Conservation (phyloP, 2,329 filamentous ascomycete genomes). For the Fusarium nurragi region DNA sequence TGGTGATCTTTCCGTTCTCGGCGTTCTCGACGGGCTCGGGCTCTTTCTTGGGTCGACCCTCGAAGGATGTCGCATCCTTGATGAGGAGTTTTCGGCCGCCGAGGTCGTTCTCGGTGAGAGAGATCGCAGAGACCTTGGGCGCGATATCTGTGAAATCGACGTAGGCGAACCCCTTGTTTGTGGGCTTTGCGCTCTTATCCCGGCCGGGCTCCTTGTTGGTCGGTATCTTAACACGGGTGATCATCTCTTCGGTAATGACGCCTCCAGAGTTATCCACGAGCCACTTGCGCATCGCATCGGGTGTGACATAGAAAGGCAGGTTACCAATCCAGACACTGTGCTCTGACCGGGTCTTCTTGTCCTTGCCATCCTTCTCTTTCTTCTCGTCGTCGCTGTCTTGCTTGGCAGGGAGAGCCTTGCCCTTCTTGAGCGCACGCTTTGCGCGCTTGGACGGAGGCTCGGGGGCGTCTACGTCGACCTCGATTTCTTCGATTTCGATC, state of each 20-base stretch:
- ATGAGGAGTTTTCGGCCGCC: conserved; percentile 84
- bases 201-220: conserved; percentile 61
- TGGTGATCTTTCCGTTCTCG: conserved; percentile 48
- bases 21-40: conserved; percentile 47
- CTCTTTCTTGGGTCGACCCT: conserved; percentile 82
- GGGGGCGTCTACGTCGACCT: conserved; percentile 88
- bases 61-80: conserved; percentile 90
- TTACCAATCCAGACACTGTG: conserved; percentile 97
- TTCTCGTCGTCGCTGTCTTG: conserved; percentile 50
- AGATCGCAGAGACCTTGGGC: conserved; percentile 80
- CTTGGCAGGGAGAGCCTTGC: conserved; percentile 64
- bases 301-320: conserved; percentile 82
- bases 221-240: conserved; percentile 87
- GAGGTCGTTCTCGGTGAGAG: conserved; percentile 84
- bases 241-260: conserved; percentile 71
- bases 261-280: conserved; percentile 77
- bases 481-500: conserved; percentile 75
- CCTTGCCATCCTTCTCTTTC: conserved; percentile 50
- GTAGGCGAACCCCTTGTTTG: conserved; percentile 96
- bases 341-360: conserved; percentile 70
- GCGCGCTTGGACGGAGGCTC: conserved; percentile 96
- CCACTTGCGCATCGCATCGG: conserved; percentile 79
- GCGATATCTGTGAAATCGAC: conserved; percentile 82
- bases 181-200: conserved; percentile 47
- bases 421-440: conserved; percentile 88